These are phyloP conservation scores for Holtermannia corniformis DNA, from an alignment of 768 basidiomycete species.

Conservation along the genomic window DNA sequence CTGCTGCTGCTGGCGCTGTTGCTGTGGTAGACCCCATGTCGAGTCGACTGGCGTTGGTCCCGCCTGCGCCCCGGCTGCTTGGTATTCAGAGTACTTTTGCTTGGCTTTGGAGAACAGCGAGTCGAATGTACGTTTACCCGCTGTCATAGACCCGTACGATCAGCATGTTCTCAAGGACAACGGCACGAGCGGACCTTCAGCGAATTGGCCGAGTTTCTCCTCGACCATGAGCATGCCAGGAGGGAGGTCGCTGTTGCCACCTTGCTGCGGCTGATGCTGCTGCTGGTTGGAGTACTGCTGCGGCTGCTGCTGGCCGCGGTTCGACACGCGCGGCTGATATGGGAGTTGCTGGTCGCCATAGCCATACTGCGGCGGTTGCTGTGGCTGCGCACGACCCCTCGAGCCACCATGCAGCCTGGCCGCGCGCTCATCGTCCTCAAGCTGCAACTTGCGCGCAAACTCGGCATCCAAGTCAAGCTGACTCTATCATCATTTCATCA, in stretches of 20 bases:
- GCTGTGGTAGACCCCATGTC: background rate
- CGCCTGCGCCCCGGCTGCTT: slow-evolving; percentile 13
- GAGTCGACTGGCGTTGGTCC: background rate
- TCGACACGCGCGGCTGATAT: slow-evolving; percentile 38
- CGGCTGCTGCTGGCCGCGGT: slow-evolving; percentile 7
- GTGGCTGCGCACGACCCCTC: slow-evolving; percentile 3
- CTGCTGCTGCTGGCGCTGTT: background rate
- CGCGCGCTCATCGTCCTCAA: slow-evolving; percentile 33
- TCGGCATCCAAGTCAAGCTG: slow-evolving; percentile 40
- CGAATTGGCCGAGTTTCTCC: slow-evolving; percentile 34
- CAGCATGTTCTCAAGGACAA: background rate
- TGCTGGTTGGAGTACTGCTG: slow-evolving; percentile 3
- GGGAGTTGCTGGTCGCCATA: slow-evolving; percentile 18
- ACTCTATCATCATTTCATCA: slow-evolving; percentile 9
- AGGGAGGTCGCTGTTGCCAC: slow-evolving; percentile 15
- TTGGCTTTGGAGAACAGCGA: slow-evolving; percentile 32
- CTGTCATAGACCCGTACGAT: slow-evolving; percentile 9
- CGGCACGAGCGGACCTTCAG: slow-evolving; percentile 24
- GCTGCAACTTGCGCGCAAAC: slow-evolving; percentile 38
- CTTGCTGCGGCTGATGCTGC: slow-evolving; percentile 2
- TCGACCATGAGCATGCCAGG: slow-evolving; percentile 34
- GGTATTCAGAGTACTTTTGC: slow-evolving; percentile 35
- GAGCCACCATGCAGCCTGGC: slow-evolving; percentile 2
- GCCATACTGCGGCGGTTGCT: background rate
- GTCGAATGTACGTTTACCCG: slow-evolving; percentile 38